phyloP scores from a whole-genome alignment of 352 stramenopile species.

The Thraustochytrium striatum region DNA sequence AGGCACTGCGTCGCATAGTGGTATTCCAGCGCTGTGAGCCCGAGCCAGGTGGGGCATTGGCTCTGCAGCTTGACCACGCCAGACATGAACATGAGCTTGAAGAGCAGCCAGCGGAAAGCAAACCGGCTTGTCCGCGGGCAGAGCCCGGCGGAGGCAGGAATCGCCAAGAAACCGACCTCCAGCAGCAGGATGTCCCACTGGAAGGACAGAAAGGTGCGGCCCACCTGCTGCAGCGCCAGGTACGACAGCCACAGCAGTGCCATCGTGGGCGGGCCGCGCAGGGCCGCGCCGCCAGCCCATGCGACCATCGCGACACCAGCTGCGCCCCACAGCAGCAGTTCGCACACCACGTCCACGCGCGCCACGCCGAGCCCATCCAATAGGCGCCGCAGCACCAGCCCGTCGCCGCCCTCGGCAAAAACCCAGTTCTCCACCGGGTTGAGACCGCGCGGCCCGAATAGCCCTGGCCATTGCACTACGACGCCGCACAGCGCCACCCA shows the following conservation, averaged over 20 bases:
- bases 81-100: constrained; percentile 90
- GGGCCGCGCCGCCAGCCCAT: not conserved
- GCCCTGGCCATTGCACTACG: constrained; percentile 40
- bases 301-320: not conserved
- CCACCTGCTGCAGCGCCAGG: constrained; percentile 47
- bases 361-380: not conserved
- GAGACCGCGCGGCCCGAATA: constrained; percentile 19
- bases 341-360: constrained; percentile 1
- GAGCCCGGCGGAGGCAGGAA: constrained; percentile 56
- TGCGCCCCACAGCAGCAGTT: not conserved
- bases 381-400: not conserved
- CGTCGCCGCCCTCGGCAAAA: not conserved
- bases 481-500: constrained; percentile 31
- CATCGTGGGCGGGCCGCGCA: not conserved
- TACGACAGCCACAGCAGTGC: constrained; percentile 21
- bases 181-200: constrained; percentile 86
- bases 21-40: constrained; percentile 79
- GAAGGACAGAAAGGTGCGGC: constrained; percentile 80
- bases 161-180: constrained; percentile 70
- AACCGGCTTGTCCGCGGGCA: constrained; percentile 58
- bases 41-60: constrained; percentile 77
- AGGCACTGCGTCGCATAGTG: constrained; percentile 82
- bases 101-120: constrained; percentile 77
- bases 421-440: constrained; percentile 20
- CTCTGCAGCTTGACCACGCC: constrained; percentile 84